Percentiles rank a stretch among this genome's conserved stretches.
Conservation (phyloP, 768 basidiomycete species). For the Suillus luteus region DNA sequence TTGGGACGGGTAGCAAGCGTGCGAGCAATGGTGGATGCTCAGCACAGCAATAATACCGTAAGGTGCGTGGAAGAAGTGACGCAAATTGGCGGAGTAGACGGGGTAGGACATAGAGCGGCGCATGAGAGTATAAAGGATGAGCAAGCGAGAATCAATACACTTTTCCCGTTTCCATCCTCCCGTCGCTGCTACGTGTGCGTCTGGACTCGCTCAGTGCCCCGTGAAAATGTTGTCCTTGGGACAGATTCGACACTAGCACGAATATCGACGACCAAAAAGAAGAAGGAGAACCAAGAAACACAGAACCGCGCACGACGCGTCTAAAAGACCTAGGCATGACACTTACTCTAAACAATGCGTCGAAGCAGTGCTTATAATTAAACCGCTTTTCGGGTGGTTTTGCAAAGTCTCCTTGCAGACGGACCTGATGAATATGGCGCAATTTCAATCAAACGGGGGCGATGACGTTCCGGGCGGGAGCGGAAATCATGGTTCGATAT, state of each 20-base stretch:
- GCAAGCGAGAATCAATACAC: not conserved
- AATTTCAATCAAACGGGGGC: not conserved
- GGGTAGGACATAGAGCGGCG: conserved; percentile 3
- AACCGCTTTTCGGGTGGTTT: conserved; percentile 86
- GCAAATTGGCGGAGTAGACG: not conserved
- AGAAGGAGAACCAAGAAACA: conserved; percentile 1
- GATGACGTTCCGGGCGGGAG: conserved; percentile 4
- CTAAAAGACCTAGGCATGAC: not conserved
- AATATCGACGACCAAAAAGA: not conserved
- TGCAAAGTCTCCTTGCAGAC: conserved; percentile 88
- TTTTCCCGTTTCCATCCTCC: not conserved
- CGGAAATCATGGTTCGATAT: not conserved
- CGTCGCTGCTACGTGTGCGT: not conserved
- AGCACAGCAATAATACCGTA: not conserved
- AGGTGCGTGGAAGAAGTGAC: not conserved
- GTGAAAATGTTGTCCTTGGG: not conserved
- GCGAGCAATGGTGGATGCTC: not conserved
- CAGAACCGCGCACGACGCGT: not conserved
- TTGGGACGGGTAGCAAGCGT: not conserved
- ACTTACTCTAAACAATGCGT: conserved; percentile 83
- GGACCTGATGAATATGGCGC: conserved; percentile 44
- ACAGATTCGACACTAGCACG: not conserved
- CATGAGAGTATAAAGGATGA: not conserved
- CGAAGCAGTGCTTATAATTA: conserved; percentile 88
- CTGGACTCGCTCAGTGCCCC: not conserved